Conservation (phyloP, 805 yeast genomes). For the Nakazawaea molendinolei region DNA sequence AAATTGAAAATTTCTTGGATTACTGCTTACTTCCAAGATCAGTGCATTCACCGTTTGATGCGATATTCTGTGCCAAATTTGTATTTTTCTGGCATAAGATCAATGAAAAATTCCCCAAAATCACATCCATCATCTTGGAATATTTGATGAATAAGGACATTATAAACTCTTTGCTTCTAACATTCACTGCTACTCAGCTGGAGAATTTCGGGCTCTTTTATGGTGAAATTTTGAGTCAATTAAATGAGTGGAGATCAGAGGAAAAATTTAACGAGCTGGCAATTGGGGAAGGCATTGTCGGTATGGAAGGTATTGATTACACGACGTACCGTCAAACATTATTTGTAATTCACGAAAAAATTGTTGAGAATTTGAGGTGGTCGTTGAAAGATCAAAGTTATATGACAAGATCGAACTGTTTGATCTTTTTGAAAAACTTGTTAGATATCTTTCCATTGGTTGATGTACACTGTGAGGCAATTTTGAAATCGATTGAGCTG, state of each 20-base stretch:
- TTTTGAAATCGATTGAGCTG: constrained; percentile 39
- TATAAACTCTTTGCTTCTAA: constrained; percentile 53
- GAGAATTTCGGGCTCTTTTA: constrained; percentile 78
- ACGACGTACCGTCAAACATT: constrained; percentile 17
- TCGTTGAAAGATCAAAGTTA: constrained; percentile 51
- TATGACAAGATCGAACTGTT: constrained; percentile 74
- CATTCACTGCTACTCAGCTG: constrained; percentile 71
- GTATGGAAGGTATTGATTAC: constrained; percentile 14
- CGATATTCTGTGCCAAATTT: constrained; percentile 61
- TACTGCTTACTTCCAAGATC: constrained; percentile 71
- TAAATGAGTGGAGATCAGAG: constrained; percentile 38
- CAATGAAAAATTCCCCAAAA: constrained; percentile 24
- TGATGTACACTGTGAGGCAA: constrained; percentile 53
- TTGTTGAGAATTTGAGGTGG: constrained; percentile 36
- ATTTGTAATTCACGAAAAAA: constrained; percentile 47
- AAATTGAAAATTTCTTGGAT: constrained; percentile 38
- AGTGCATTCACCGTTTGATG: constrained; percentile 76
- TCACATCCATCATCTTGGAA: constrained; percentile 34
- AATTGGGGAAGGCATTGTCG: constrained; percentile 16
- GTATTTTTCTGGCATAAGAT: constrained; percentile 41
- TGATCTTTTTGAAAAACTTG: constrained; percentile 65
- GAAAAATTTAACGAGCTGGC: constrained; percentile 25
- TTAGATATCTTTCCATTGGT: constrained; percentile 60
- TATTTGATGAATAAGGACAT: constrained; percentile 41
- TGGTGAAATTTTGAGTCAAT: constrained; percentile 41